Conservation (phyloP, 129 eudicot genomes). For the Arctium lappa region DNA sequence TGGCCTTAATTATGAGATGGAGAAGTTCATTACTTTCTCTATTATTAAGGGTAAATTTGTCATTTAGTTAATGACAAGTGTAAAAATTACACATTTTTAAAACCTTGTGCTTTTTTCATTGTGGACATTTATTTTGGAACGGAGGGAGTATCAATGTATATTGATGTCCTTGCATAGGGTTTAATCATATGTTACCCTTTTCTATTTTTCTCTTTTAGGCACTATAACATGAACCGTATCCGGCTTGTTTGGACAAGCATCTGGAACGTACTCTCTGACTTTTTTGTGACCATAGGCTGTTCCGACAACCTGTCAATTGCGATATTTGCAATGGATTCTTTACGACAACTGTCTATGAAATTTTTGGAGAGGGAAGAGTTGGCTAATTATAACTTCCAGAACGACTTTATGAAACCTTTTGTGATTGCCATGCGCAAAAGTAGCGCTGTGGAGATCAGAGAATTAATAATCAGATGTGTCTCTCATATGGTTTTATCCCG, state of each 20-base stretch:
- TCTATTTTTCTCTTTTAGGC: constrained; percentile 46
- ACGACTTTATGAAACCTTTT: constrained; percentile 89
- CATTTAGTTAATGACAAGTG: not conserved
- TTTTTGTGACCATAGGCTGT: constrained; percentile 92
- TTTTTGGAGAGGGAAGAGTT: constrained; percentile 97
- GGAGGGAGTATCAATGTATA: not conserved
- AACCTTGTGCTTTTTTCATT: not conserved
- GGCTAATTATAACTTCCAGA: constrained; percentile 96
- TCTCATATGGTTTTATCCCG: constrained; percentile 92
- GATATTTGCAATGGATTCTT: constrained; percentile 98
- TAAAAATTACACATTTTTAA: not conserved
- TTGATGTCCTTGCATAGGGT: not conserved
- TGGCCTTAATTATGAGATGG: not conserved
- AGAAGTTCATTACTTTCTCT: not conserved
- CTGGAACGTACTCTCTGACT: constrained; percentile 90
- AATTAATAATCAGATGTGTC: constrained; percentile 78
- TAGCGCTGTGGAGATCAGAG: constrained; percentile 86
- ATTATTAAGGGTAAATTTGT: not conserved
- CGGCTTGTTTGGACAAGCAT: constrained; percentile 99
- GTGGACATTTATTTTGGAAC: not conserved
- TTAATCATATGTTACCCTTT: constrained; percentile 4
- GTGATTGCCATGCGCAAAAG: constrained; percentile 84
- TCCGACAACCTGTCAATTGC: constrained; percentile 94
- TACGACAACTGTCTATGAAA: constrained; percentile 95
- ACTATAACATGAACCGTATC: constrained; percentile 96